Evolutionary conservation across 139 green algal genomes (phyloP).

Genomic region (Spirogloea muscicola): DNA sequence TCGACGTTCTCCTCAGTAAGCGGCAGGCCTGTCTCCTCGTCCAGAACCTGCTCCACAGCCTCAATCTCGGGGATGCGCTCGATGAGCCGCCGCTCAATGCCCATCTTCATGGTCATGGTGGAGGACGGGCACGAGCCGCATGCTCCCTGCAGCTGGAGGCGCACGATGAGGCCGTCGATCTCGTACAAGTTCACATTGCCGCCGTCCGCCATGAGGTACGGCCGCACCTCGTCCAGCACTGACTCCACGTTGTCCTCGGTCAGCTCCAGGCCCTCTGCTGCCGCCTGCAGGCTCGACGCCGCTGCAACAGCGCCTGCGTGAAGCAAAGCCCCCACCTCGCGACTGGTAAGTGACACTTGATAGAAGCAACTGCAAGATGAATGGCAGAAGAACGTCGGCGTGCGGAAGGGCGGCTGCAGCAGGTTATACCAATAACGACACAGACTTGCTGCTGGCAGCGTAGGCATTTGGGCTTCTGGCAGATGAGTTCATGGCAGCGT

Average conservation of each 20-base stretch:
- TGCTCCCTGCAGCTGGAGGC: conserved; percentile 82
- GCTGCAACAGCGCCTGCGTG: conserved; percentile 79
- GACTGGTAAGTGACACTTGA: no score
- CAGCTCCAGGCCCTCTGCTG: conserved; percentile 73
- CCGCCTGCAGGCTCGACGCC: conserved; percentile 62
- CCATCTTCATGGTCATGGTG: conserved; percentile 97
- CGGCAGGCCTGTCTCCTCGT: conserved; percentile 80
- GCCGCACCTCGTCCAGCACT: conserved; percentile 96
- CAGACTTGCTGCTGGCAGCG: no score
- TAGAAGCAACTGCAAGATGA: no score
- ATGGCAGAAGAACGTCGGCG: no score
- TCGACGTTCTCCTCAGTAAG: conserved; percentile 69
- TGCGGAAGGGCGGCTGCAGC: no score
- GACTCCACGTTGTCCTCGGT: conserved; percentile 95
- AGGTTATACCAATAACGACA: no score
- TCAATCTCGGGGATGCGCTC: conserved; percentile 96
- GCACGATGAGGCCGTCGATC: conserved; percentile 90
- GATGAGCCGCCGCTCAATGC: conserved; percentile 92
- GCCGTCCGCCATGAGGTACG: conserved; percentile 97
- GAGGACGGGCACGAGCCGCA: conserved; percentile 91
- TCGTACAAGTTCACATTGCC: conserved; percentile 98
- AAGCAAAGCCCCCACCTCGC: conserved; percentile 87
- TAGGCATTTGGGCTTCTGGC: no score
- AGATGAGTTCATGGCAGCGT: no score
- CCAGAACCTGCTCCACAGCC: conserved; percentile 92